These are phyloP conservation scores for Entomortierella lignicola DNA, from an alignment of 192 early-diverging fungal species.

Conservation along the genomic window DNA sequence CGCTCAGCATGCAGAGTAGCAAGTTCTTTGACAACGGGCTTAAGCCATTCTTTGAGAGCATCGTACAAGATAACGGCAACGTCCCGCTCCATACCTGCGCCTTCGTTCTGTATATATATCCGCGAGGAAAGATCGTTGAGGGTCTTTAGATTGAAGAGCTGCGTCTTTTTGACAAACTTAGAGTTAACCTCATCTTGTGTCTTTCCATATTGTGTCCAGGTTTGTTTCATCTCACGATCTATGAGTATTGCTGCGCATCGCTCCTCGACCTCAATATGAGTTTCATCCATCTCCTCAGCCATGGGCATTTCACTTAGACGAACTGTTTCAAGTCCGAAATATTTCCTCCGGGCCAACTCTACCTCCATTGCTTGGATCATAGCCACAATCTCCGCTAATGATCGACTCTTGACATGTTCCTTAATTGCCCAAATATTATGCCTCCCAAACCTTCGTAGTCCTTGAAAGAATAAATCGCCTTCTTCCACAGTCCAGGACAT, in stretches of 20 bases:
- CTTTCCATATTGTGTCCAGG: constrained; percentile 1
- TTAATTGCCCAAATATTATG: constrained; percentile 48
- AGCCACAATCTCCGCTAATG: constrained; percentile 38
- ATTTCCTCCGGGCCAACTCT: constrained; percentile 15
- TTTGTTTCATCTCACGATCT: neutral
- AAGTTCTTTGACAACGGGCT: constrained; percentile 21
- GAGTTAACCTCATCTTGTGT: neutral
- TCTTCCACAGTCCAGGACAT: constrained; percentile 35
- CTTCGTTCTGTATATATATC: constrained; percentile 25
- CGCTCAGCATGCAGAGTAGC: constrained; percentile 24
- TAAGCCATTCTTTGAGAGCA: constrained; percentile 34
- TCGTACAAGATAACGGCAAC: constrained; percentile 13
- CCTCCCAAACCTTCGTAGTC: constrained; percentile 37
- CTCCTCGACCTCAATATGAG: constrained; percentile 20
- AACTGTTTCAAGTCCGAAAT: neutral
- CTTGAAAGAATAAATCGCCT: constrained; percentile 34
- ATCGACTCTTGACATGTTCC: constrained; percentile 30
- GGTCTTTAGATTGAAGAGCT: constrained; percentile 21
- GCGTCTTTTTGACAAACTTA: constrained; percentile 13
- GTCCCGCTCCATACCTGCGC: constrained; percentile 30
- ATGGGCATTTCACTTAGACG: constrained; percentile 34
- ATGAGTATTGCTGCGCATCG: constrained; percentile 9
- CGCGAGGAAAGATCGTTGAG: constrained; percentile 15
- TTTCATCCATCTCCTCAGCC: constrained; percentile 30
- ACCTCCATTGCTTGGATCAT: constrained; percentile 43